Evolutionary conservation across 2,329 filamentous ascomycete species (phyloP).

Genomic region (Ceratocystis diversiconidia): DNA sequence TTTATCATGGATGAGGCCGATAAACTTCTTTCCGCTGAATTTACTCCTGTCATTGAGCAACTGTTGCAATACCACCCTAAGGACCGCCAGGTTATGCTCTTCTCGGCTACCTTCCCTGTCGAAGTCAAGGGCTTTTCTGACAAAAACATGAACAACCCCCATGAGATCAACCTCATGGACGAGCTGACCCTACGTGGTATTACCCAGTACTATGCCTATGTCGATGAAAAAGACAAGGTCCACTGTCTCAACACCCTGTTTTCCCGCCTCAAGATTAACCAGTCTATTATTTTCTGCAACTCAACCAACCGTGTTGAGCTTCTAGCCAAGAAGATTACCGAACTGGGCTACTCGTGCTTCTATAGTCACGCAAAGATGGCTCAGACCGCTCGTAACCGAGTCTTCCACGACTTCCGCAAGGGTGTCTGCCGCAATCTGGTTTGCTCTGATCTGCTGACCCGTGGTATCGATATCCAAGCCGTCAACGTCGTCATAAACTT

Average conservation of each 20-base stretch:
- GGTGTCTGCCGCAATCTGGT: constrained; percentile 96
- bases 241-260: constrained; percentile 98
- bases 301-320: constrained; percentile 97
- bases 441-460: constrained; percentile 91
- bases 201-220: constrained; percentile 97
- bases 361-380: constrained; percentile 98
- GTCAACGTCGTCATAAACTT: constrained; percentile 99
- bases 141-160: constrained; percentile 91
- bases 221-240: constrained; percentile 98
- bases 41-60: constrained; percentile 95
- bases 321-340: constrained; percentile 97
- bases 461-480: constrained; percentile 98
- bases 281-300: constrained; percentile 99
- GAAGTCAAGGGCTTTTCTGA: constrained; percentile 97
- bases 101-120: constrained; percentile 92
- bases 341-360: constrained; percentile 97
- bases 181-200: constrained; percentile 95
- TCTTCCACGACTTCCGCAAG: constrained; percentile 98
- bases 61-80: constrained; percentile 89
- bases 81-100: constrained; percentile 97
- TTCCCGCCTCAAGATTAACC: constrained; percentile 97
- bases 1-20: constrained; percentile 99
- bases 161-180: constrained; percentile 99
- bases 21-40: constrained; percentile 91
- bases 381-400: constrained; percentile 89